Evolutionary conservation across 192 early-diverging fungal species (phyloP), one percentile per base, ranked within the genome.

Genomic region (Chytriomyces sp.): DNA sequence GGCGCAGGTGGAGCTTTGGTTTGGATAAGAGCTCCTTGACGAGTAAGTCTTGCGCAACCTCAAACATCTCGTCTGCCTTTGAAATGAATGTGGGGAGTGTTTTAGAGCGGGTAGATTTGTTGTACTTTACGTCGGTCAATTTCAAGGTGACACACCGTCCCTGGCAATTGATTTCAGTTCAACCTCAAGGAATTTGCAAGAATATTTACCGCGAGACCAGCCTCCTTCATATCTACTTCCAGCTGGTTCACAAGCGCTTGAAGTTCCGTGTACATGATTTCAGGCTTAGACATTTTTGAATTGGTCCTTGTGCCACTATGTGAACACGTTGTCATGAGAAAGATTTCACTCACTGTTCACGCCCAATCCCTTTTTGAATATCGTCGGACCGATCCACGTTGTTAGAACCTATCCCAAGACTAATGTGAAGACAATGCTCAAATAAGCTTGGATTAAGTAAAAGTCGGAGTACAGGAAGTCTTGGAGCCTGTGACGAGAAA

Each of bases 101-200:
- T 56, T 82, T 87, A 19, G 82, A 63, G 28, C 84, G 70, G n/a
- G 78, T 73, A 25, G 59, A 38, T 22, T 76, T 2, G 34, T 73
- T 80, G 65, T 83, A 87, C 8, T 75, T 57, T 37, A 72, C 49
- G 52, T 72, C 41, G 41, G 86, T 87, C 6, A 87, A 49, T 62
- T 82, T 87, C 12, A 87, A 62, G 17, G 41, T 64, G 30, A 87
- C 63, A 3, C 78, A 80, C 53, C 77, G 78, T 19, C 84, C 83
- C 74, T 82, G 65, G 3, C 8, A 44, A 26, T 7, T 14, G 0
- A 33, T 26, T 22, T 17, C 7, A 38, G 12, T 10, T 30, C 39
- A 17, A 12, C 32, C 32, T 37, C 1, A 2, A 12, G 22, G 19
- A 26, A 34, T 17, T 30, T 17, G 60, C 1, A 36, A 10, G 10